These are phyloP conservation scores for Galerina marginata DNA, from an alignment of 768 basidiomycete species.

Conservation along the genomic window DNA sequence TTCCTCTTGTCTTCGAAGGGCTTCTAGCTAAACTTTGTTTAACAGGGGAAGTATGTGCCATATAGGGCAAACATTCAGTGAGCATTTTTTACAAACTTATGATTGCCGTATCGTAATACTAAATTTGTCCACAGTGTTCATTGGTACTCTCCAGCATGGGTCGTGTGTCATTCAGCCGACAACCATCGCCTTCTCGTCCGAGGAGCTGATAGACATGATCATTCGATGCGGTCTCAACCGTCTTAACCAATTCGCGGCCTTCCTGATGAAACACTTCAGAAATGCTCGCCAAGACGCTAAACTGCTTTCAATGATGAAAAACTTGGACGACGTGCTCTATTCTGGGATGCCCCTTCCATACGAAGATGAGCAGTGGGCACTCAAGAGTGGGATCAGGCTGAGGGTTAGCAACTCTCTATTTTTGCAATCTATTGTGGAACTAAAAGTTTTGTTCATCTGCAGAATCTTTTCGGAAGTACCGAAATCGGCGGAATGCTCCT, in stretches of 20 bases:
- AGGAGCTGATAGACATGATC: constrained; percentile 77
- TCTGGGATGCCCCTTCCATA: constrained; percentile 65
- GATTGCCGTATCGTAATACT: constrained; percentile 29
- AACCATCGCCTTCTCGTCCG: constrained; percentile 63
- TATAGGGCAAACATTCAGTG: constrained; percentile 78
- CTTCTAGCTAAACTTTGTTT: constrained; percentile 40
- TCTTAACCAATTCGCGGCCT: constrained; percentile 75
- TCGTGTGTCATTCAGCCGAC: constrained; percentile 77
- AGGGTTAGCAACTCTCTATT: constrained; percentile 47
- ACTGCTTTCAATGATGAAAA: constrained; percentile 58
- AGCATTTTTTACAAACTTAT: constrained; percentile 36
- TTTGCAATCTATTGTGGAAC: constrained; percentile 24
- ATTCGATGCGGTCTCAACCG: constrained; percentile 70
- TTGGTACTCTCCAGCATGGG: constrained; percentile 75
- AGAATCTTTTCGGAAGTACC: constrained; percentile 85
- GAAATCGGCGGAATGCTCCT: constrained; percentile 78
- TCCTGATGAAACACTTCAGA: constrained; percentile 68
- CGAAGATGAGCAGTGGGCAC: constrained; percentile 78
- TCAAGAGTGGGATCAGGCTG: constrained; percentile 64
- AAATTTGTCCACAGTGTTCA: constrained; percentile 56
- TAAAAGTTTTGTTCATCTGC: constrained; percentile 24
- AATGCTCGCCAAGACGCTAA: constrained; percentile 63
- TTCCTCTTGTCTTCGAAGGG: constrained; percentile 17
- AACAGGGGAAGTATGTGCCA: constrained; percentile 84
- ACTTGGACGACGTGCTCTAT: constrained; percentile 68